Percentiles rank a stretch among this genome's conserved stretches.
These are phyloP conservation scores for Epichloe bromicola DNA, from an alignment of 2,329 filamentous ascomycete genomes.

Conservation along the genomic window DNA sequence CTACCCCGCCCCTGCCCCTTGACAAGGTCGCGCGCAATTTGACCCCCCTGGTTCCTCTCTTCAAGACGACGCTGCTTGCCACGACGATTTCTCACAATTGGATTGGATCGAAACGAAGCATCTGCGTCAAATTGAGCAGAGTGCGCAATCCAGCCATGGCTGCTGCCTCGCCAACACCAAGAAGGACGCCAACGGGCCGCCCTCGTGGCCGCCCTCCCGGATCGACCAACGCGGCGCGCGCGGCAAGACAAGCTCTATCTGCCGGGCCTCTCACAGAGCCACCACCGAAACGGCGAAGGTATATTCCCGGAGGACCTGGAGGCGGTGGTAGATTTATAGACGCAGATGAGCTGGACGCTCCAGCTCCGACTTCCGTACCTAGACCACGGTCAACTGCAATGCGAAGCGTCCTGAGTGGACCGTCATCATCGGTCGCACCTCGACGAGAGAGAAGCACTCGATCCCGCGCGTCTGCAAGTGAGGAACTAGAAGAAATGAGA, in stretches of 20 bases:
- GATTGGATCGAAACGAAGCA: neutral
- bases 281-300: conserved; percentile 58
- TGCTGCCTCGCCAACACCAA: conserved; percentile 25
- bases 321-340: conserved; percentile 78
- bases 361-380: conserved; percentile 26
- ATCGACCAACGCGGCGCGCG: conserved; percentile 28
- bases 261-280: conserved; percentile 37
- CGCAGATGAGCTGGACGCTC: conserved; percentile 49
- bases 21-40: conserved; percentile 19
- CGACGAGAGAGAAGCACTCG: conserved; percentile 46
- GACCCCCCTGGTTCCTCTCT: neutral
- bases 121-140: neutral
- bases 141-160: conserved; percentile 15
- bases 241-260: conserved; percentile 23
- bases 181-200: conserved; percentile 28
- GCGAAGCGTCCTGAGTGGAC: conserved; percentile 28
- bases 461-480: conserved; percentile 38
- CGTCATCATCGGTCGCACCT: conserved; percentile 30
- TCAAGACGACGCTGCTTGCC: neutral
- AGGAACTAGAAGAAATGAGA: conserved; percentile 48
- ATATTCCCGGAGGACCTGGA: conserved; percentile 75
- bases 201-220: conserved; percentile 35
- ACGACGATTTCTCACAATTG: neutral
- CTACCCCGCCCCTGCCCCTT: conserved; percentile 15
- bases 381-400: conserved; percentile 30